phyloP scores from a whole-genome alignment of 768 basidiomycete genomes.

The Termitomyces sp. region DNA sequence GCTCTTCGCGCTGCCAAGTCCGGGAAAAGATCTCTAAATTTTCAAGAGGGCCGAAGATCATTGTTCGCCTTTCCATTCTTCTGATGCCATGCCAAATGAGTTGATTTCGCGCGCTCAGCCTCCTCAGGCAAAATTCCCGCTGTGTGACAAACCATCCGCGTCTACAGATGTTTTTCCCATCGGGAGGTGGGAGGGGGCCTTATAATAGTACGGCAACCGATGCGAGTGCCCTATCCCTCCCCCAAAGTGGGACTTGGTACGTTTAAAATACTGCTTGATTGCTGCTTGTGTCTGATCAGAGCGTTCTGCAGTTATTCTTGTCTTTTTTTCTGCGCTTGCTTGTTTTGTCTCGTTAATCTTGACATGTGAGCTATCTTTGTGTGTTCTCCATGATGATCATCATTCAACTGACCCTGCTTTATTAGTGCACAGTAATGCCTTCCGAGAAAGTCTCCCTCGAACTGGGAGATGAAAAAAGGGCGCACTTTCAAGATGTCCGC shows the following conservation, averaged over 20 bases:
- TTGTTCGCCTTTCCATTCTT: background rate
- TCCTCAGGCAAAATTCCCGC: conserved; percentile 4
- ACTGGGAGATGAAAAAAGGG: background rate
- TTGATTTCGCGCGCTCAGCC: background rate
- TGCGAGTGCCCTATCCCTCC: background rate
- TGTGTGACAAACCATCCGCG: background rate
- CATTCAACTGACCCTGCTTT: background rate
- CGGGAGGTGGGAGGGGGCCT: background rate
- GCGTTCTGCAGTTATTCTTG: background rate
- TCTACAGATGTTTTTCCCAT: background rate
- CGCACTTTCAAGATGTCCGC: background rate
- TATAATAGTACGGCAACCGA: background rate
- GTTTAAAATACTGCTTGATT: background rate
- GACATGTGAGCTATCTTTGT: background rate
- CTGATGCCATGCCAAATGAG: background rate
- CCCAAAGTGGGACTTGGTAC: background rate
- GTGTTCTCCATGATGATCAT: background rate
- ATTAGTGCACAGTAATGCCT: background rate
- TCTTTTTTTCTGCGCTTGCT: background rate
- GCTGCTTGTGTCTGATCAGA: background rate
- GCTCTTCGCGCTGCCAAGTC: background rate
- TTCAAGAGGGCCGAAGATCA: background rate
- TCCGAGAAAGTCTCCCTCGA: background rate
- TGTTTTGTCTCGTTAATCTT: background rate
- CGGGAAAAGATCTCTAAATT: background rate